These are phyloP conservation scores for Mortierella sp. DNA, from an alignment of 371 early-diverging fungal species.

Conservation along the genomic window DNA sequence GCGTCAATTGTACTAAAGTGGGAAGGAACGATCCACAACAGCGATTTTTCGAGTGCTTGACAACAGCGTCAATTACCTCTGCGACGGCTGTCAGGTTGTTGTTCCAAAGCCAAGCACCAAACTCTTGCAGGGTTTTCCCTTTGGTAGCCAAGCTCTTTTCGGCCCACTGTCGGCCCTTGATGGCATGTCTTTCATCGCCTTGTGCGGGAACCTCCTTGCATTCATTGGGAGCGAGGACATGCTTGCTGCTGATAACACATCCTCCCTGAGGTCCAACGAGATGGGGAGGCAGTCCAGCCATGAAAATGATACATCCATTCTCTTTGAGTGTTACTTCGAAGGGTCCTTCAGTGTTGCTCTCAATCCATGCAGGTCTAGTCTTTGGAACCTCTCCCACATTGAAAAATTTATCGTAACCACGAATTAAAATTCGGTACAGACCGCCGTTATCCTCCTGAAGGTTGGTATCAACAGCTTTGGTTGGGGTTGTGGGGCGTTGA, in stretches of 20 bases:
- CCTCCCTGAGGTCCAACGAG: constrained; percentile 55
- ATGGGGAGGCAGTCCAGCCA: constrained; percentile 70
- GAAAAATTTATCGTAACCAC: constrained; percentile 98
- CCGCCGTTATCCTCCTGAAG: constrained; percentile 11
- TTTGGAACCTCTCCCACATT: constrained; percentile 73
- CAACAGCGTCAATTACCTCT: constrained; percentile 64
- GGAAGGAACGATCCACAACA: not conserved
- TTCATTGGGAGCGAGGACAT: constrained; percentile 61
- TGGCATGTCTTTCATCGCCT: constrained; percentile 60
- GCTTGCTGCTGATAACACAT: constrained; percentile 93
- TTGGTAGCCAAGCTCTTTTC: constrained; percentile 68
- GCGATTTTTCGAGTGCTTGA: not conserved
- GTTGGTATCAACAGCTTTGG: not conserved
- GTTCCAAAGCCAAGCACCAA: constrained; percentile 76
- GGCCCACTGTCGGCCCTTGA: constrained; percentile 85
- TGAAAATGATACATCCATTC: constrained; percentile 95
- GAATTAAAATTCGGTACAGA: constrained; percentile 66
- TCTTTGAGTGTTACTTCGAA: constrained; percentile 95
- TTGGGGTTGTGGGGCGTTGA: not conserved
- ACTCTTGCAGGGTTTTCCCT: constrained; percentile 68
- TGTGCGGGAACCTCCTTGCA: constrained; percentile 30
- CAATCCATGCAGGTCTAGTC: constrained; percentile 64
- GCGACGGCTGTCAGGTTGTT: constrained; percentile 85
- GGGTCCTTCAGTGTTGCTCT: constrained; percentile 77
- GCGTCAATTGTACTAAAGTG: too few species aligned